Evolutionary conservation across 2,329 filamentous ascomycete genomes (phyloP).

Genomic region (Cercospora sp.): DNA sequence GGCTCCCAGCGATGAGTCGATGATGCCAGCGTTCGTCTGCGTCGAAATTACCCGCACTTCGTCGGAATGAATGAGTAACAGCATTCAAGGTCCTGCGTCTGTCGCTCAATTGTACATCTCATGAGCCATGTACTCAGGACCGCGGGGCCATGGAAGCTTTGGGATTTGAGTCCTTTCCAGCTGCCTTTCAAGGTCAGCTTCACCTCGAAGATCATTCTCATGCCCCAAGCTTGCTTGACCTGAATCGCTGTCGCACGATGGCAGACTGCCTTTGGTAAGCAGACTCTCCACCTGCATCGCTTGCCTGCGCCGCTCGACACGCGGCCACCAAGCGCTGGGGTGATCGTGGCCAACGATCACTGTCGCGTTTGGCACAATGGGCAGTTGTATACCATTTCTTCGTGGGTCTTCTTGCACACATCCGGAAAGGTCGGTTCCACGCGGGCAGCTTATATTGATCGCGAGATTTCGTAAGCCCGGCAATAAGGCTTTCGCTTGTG

Average conservation of each 20-base stretch:
- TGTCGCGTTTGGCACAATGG: neutral
- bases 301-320: constrained; percentile 1
- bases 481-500: neutral
- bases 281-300: neutral
- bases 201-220: neutral
- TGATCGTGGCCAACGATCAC: constrained; percentile 4
- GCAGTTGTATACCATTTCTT: neutral
- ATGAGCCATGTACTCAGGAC: neutral
- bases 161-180: neutral
- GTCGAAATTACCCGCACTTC: neutral
- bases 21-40: neutral
- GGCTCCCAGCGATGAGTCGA: neutral
- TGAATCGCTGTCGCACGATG: neutral
- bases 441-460: neutral
- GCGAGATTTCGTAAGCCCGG: neutral
- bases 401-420: neutral
- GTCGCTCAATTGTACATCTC: neutral
- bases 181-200: neutral
- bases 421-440: neutral
- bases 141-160: neutral
- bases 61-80: neutral
- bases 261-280: neutral
- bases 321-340: neutral
- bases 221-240: neutral
- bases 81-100: neutral